Evolutionary conservation across 768 basidiomycete genomes (phyloP).

Genomic region (Boletus insuetus): DNA sequence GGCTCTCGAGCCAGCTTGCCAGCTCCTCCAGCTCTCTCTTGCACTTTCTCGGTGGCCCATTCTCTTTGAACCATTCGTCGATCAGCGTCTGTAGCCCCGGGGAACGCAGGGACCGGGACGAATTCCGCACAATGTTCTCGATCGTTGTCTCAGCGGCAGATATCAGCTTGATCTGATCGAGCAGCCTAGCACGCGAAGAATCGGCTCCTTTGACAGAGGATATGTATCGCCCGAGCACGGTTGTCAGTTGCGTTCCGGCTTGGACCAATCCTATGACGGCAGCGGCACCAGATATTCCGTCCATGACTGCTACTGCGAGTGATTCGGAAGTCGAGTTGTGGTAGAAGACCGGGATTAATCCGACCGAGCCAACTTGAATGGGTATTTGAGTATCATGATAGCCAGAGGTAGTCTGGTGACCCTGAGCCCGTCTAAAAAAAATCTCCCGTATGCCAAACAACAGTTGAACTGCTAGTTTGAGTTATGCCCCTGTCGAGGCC

Average conservation of each 20-base stretch:
- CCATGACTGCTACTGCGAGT: not conserved
- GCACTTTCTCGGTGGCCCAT: not conserved
- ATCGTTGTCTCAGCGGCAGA: not conserved
- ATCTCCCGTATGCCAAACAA: too few species aligned
- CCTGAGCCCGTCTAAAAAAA: too few species aligned
- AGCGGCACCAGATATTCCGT: not conserved
- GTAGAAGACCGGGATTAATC: too few species aligned
- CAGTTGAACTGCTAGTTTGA: too few species aligned
- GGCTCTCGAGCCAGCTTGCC: not conserved
- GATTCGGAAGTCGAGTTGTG: too few species aligned
- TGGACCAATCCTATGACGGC: not conserved
- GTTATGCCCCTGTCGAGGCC: too few species aligned
- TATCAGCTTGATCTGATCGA: not conserved
- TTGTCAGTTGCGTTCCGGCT: not conserved
- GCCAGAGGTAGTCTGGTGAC: too few species aligned
- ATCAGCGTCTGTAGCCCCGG: not conserved
- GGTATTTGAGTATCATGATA: too few species aligned
- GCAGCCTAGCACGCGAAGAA: not conserved
- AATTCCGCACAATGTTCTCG: not conserved
- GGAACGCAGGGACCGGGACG: not conserved
- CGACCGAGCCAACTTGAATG: too few species aligned
- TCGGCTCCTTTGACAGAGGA: not conserved
- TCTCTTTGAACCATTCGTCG: not conserved
- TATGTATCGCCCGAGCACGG: not conserved
- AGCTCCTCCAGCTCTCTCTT: not conserved